Conservation (phyloP, 1,284 basidiomycete genomes). For the Earliella scabrosa region DNA sequence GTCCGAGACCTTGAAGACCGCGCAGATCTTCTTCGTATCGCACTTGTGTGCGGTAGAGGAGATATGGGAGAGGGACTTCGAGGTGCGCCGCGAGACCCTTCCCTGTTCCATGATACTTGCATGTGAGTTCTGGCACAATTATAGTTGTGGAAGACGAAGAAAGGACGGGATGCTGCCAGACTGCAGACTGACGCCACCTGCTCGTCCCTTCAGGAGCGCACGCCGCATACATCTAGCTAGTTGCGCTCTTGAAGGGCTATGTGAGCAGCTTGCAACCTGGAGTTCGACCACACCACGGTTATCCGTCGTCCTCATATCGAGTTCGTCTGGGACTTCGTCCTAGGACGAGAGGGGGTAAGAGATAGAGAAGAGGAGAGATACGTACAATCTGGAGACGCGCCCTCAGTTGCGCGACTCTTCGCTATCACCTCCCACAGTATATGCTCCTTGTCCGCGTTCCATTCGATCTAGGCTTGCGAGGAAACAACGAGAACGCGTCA, state of each 20-base stretch:
- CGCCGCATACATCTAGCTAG: too few species aligned
- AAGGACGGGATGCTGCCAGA: too few species aligned
- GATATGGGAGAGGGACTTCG: constrained; percentile 78
- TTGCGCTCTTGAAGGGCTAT: too few species aligned
- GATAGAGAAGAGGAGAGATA: constrained; percentile 15
- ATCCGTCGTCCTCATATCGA: too few species aligned
- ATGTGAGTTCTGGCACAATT: too few species aligned
- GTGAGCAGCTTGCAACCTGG: too few species aligned
- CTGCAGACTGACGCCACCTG: too few species aligned
- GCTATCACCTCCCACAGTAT: constrained; percentile 85
- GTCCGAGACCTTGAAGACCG: constrained; percentile 62
- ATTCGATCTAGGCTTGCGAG: constrained; percentile 64
- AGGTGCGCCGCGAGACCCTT: constrained; percentile 79
- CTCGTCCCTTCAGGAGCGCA: too few species aligned
- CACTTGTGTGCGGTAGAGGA: constrained; percentile 78
- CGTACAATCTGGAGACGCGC: constrained; percentile 76
- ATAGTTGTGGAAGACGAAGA: too few species aligned
- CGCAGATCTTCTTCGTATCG: constrained; percentile 82
- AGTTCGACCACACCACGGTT: too few species aligned
- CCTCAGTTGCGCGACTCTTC: constrained; percentile 68
- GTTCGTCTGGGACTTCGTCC: too few species aligned
- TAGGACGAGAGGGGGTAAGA: too few species aligned
- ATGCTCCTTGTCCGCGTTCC: constrained; percentile 80
- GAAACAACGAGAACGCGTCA: not conserved
- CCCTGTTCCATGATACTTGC: constrained; percentile 49